Evolutionary conservation across 2,329 filamentous ascomycete genomes (phyloP).

Genomic region (Colletotrichum noveboracense): DNA sequence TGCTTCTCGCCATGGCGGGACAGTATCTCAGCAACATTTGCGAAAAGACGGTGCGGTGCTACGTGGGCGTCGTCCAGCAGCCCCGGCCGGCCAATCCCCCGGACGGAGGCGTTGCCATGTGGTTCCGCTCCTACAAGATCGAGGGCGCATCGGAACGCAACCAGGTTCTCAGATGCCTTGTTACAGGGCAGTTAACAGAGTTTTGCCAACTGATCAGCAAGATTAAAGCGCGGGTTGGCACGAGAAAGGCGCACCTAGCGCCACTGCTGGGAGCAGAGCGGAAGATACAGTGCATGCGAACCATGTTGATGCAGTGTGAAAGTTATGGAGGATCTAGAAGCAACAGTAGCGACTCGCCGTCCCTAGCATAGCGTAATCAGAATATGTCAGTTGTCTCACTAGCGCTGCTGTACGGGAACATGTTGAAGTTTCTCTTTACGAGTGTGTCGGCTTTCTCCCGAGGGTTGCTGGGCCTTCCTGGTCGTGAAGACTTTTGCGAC

Average conservation of each 20-base stretch:
- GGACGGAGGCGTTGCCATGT: neutral
- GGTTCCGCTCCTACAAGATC: slow-evolving; percentile 1
- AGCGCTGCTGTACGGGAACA: neutral
- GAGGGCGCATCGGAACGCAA: neutral
- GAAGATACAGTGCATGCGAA: neutral
- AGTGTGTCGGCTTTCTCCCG: neutral
- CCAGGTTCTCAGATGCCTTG: neutral
- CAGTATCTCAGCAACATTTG: slow-evolving; percentile 7
- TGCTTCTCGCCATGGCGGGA: neutral
- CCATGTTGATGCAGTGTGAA: neutral
- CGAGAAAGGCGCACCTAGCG: neutral
- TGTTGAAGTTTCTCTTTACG: neutral
- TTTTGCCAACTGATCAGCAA: neutral
- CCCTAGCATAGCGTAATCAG: neutral
- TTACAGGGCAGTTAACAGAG: neutral
- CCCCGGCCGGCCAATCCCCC: neutral
- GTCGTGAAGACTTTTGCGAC: neutral
- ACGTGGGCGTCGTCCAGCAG: neutral
- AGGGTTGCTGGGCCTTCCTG: accelerated
- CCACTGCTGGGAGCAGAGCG: neutral
- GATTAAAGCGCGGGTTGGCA: neutral
- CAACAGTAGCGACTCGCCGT: neutral
- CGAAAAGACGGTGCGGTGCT: slow-evolving; percentile 2
- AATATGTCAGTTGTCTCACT: neutral
- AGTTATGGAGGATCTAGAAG: neutral